These are phyloP conservation scores for Fusarium nygamai DNA, from an alignment of 2,329 filamentous ascomycete genomes.

Conservation along the genomic window DNA sequence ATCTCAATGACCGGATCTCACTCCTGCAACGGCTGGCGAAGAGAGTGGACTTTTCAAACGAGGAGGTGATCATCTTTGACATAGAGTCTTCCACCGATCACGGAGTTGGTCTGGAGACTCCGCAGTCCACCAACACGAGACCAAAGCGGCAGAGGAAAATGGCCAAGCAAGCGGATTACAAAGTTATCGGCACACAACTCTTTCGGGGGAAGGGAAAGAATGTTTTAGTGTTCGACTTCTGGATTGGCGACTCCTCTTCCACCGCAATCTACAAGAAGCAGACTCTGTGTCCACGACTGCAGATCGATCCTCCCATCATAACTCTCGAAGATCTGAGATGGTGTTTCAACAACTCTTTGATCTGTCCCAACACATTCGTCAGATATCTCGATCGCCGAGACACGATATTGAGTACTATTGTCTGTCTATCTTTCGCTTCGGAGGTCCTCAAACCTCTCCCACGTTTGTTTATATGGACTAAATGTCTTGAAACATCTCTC, in stretches of 20 bases:
- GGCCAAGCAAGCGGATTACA: no score
- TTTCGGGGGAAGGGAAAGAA: neutral
- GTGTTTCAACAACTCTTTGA: neutral
- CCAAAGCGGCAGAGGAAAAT: no score
- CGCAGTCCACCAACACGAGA: neutral
- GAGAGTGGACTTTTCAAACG: rapidly evolving
- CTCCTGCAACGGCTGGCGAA: rapidly evolving
- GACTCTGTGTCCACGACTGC: no score
- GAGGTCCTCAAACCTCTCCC: rapidly evolving
- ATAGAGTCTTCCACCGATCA: no score
- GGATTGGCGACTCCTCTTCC: neutral
- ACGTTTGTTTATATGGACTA: neutral
- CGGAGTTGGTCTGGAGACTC: no score
- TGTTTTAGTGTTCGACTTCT: neutral
- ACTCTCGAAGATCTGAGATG: neutral
- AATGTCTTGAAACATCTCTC: neutral
- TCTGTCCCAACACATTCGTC: rapidly evolving
- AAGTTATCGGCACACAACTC: rapidly evolving
- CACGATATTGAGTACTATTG: rapidly evolving
- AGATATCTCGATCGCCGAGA: rapidly evolving
- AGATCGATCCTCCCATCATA: neutral
- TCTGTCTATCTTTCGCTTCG: rapidly evolving
- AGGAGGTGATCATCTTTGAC: no score
- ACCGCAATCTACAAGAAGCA: neutral
- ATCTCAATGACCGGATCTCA: no score